Conservation (phyloP, 805 yeast species). For the Kodamaea sagamina region DNA sequence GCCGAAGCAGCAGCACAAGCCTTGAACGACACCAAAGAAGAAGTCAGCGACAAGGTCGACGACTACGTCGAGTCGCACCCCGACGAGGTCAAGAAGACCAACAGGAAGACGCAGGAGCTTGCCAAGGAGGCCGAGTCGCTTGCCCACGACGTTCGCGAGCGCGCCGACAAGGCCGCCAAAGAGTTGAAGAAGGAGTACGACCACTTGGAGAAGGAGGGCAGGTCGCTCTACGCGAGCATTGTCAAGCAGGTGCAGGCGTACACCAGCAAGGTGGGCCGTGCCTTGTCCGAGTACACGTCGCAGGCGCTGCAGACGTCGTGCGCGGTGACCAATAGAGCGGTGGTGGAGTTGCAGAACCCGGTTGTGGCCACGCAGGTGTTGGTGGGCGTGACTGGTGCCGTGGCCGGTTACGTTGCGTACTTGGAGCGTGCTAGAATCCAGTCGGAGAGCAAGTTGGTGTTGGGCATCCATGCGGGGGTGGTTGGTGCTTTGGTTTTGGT, state of each 20-base stretch:
- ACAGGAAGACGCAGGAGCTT: not conserved
- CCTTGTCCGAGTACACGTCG: conserved; percentile 1
- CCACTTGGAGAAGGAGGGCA: conserved; percentile 25
- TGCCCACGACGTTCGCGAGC: conserved; percentile 17
- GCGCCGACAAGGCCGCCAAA: conserved; percentile 10
- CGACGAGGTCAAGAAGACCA: conserved; percentile 12
- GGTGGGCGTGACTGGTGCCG: conserved; percentile 48
- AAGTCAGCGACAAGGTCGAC: conserved; percentile 8
- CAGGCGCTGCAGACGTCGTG: conserved; percentile 5
- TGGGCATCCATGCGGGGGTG: conserved; percentile 52
- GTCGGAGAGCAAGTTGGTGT: conserved; percentile 43
- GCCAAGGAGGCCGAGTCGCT: conserved; percentile 15
- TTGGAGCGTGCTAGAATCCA: conserved; percentile 52
- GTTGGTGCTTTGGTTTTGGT: conserved; percentile 55
- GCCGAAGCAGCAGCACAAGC: conserved; percentile 42
- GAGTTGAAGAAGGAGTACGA: conserved; percentile 18
- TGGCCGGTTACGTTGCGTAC: conserved; percentile 52
- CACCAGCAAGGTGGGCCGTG: not conserved
- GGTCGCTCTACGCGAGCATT: conserved; percentile 22
- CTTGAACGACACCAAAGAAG: conserved; percentile 10
- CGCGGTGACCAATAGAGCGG: conserved; percentile 20
- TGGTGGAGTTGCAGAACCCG: conserved; percentile 58
- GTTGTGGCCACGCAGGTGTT: conserved; percentile 57
- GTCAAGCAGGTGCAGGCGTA: conserved; percentile 13
- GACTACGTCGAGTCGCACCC: conserved; percentile 2